Evolutionary conservation across 768 basidiomycete genomes (phyloP), one percentile per base, ranked within the genome.

Genomic region (Amanita thiersii): DNA sequence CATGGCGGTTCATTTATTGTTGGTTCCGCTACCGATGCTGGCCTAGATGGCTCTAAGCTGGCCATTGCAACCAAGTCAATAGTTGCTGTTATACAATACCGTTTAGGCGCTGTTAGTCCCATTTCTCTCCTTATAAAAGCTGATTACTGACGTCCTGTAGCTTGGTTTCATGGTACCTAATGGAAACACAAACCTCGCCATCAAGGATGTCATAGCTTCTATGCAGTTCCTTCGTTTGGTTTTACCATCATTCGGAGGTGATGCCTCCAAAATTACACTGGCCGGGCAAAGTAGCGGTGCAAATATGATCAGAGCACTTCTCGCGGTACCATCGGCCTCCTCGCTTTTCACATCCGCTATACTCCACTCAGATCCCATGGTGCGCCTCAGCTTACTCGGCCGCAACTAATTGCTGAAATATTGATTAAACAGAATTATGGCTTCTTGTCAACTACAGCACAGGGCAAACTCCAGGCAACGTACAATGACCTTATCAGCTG

Each of bases 341-440:
- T 66, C 73, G 1, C 65, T 90, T 37, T 93, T 93, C 68, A 66
- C 72, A 44, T 81, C 74, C 39, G 86, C 80, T 0, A 88, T 90
- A 44, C 55, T 92, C 14, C 88, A 93, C 40, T 90, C 87, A 0
- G 91, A 92, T 53, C 85, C 90, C 2, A 86, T 92, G 77, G 86
- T 83, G 51, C 44, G 71, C 52, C 15, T 19, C 21, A 25, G 23
- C 28, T 42, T 5, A 21, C 34, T 24, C 17, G 8, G 29, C 18
- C 12, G 9, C 4, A 26, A 19, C 14, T 21, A 9, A 4, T 4
- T 18, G 11, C 9, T 38, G 5, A 35, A 37, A 41, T 26, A 37
- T 49, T 46, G 20, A 44, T 35, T 15, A n/a, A 44, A 23, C 11
- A 87, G 86, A 70, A 82, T 56, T 88, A 74, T 51, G 86, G 86